Percentiles rank a stretch among this genome's conserved stretches.
Evolutionary conservation across 2,329 filamentous ascomycete species (phyloP).

Genomic region (Colletotrichum filicis): DNA sequence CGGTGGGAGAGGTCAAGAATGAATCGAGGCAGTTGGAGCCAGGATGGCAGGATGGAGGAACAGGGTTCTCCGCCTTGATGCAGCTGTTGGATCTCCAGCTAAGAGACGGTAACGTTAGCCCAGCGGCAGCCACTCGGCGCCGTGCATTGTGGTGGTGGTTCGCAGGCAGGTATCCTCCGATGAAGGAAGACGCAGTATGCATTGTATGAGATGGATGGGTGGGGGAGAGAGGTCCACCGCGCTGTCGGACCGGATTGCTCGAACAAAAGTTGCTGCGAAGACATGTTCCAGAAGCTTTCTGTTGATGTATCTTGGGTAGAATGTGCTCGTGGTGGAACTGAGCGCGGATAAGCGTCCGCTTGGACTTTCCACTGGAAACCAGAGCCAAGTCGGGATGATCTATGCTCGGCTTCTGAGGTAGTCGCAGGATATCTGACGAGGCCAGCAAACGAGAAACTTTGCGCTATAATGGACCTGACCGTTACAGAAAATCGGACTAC

Average conservation of each 20-base stretch:
- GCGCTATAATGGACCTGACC: neutral
- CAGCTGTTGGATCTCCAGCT: constrained; percentile 13
- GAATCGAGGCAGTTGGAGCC: neutral
- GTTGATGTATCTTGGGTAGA: neutral
- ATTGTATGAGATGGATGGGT: neutral
- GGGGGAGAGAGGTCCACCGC: neutral
- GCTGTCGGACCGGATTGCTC: neutral
- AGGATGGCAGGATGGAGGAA: neutral
- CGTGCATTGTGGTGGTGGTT: constrained; percentile 6
- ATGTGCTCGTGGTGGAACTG: neutral
- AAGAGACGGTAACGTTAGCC: constrained; percentile 15
- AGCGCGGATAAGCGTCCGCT: constrained; percentile 1
- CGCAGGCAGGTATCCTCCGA: neutral
- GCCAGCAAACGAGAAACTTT: neutral
- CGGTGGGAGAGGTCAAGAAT: neutral
- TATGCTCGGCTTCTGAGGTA: neutral
- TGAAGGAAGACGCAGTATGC: neutral
- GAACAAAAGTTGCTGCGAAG: neutral
- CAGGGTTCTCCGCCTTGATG: constrained; percentile 31
- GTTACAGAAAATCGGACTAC: constrained; percentile 9
- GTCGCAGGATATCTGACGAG: neutral
- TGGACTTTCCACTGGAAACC: neutral
- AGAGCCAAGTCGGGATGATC: constrained; percentile 1
- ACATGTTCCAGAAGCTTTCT: constrained; percentile 3
- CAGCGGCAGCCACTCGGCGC: constrained; percentile 15